A percentile compares a stretch with the other conserved stretches of the same genome.
phyloP scores from a whole-genome alignment of 2,329 filamentous ascomycete genomes.

The Madurella mycetomatis region DNA sequence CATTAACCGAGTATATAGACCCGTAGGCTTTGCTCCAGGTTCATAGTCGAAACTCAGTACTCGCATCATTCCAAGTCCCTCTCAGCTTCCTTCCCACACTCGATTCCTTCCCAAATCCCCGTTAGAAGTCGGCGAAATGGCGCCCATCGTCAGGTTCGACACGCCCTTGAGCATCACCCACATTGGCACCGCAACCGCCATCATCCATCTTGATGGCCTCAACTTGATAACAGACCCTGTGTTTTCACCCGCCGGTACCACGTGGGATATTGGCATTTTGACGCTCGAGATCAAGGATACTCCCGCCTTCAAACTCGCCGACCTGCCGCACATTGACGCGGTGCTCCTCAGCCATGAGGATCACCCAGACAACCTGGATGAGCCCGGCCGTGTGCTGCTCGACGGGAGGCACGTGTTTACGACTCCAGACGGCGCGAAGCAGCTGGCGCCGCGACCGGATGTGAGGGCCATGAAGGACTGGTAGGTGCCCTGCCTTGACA shows the following conservation, averaged over 20 bases:
- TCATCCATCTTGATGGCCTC: conserved; percentile 39
- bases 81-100: no score
- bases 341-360: conserved; percentile 48
- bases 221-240: conserved; percentile 44
- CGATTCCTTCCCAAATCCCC: no score
- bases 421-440: conserved; percentile 41
- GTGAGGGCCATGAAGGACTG: conserved; percentile 38
- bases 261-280: conserved; percentile 28
- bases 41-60: no score
- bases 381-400: conserved; percentile 40
- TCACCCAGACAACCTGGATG: conserved; percentile 47
- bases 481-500: background rate
- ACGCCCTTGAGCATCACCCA: conserved; percentile 35
- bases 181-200: conserved; percentile 46
- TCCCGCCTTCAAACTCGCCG: conserved; percentile 34
- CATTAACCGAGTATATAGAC: no score
- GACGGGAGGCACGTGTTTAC: conserved; percentile 44
- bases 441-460: conserved; percentile 40
- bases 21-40: no score
- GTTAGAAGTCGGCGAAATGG: conserved; percentile 1
- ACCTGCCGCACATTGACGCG: conserved; percentile 44
- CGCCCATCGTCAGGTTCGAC: conserved; percentile 7
- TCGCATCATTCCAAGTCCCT: no score
- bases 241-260: conserved; percentile 38
- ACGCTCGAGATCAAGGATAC: conserved; percentile 30